Percentiles rank a stretch among this genome's conserved stretches.
Conservation (phyloP, 441 rosid genomes). For the Pelargonium myrrhifolium region DNA sequence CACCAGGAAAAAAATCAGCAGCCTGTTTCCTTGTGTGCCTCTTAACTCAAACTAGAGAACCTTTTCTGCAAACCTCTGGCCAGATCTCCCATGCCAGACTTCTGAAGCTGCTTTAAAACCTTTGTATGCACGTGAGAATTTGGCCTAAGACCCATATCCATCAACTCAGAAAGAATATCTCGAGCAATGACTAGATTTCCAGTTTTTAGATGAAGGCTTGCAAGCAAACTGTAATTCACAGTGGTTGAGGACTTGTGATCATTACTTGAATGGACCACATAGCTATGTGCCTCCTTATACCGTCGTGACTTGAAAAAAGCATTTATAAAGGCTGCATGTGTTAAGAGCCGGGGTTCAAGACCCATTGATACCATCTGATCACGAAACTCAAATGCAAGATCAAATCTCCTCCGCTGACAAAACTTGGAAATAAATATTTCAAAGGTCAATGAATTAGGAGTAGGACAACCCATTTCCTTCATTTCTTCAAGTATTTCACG, state of each 20-base stretch:
- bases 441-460: constrained; percentile 47
- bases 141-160: constrained; percentile 43
- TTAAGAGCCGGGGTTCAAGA: constrained; percentile 37
- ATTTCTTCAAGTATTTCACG: constrained; percentile 28
- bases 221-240: constrained; percentile 38
- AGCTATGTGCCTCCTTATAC: constrained; percentile 35
- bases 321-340: constrained; percentile 43
- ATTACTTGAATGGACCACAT: constrained; percentile 27
- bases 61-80: constrained; percentile 27
- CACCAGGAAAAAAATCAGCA: background rate
- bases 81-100: constrained; percentile 25
- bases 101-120: constrained; percentile 31
- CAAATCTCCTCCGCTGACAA: constrained; percentile 26
- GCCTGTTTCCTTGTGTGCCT: background rate
- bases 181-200: constrained; percentile 30
- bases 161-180: constrained; percentile 44
- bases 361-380: constrained; percentile 25
- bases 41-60: constrained; percentile 23
- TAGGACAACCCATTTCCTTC: constrained; percentile 30
- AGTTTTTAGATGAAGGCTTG: constrained; percentile 35
- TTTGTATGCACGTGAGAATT: constrained; percentile 23
- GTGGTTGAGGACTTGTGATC: constrained; percentile 24
- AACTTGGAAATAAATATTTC: constrained; percentile 36
- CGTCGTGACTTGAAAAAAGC: constrained; percentile 25
- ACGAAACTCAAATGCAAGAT: constrained; percentile 28